Evolutionary conservation across 1,139 yeast species (phyloP), one percentile per base, ranked within the genome.

Genomic region (Hanseniaspora uvarum): DNA sequence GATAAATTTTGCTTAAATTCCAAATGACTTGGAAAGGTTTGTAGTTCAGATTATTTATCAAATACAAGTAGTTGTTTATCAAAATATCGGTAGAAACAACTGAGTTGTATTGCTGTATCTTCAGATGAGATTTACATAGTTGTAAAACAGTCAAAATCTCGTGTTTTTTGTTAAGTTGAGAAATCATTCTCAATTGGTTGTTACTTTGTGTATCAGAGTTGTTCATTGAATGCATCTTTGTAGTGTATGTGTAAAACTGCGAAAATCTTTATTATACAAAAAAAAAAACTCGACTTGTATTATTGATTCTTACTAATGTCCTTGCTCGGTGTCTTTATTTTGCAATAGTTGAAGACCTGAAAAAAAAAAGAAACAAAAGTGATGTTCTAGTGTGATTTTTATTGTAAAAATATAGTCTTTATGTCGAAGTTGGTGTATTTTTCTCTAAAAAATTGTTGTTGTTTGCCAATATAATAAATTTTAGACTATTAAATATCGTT

Each of bases 21-120:
- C 48, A 50, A 12, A 50, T 43, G n/a, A 50, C 53, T 31, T 50
- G 53, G 33, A 50, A 50, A 6, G 53, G 41, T n/a, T 43, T 50
- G 18, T 50, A 50, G 41, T 50, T 44, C 5, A 43, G 19, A 23
- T 50, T 50, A 23, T 50, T 50, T n/a, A 50, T 44, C n/a, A 50
- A 38, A 24, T 43, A 44, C 4, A 50, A 16, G 26, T 50, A 50
- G 33, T 50, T 50, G 46, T 50, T 43, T 12, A 50, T 50, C 21
- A 50, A 21, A 5, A 41, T 28, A 18, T 50, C 53, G 5, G 48
- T 50, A 2, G 46, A 28, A 3, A 24, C 39, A 14, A 23, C 38
- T 11, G 33, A 41, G 28, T 37, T 43, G 28, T n/a, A 50, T 14
- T 50, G 48, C 16, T 43, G 48, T 10, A 50, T 19, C 23, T 43